Conservation (phyloP, 2,329 filamentous ascomycete genomes). For the Colletotrichum caudatum region DNA sequence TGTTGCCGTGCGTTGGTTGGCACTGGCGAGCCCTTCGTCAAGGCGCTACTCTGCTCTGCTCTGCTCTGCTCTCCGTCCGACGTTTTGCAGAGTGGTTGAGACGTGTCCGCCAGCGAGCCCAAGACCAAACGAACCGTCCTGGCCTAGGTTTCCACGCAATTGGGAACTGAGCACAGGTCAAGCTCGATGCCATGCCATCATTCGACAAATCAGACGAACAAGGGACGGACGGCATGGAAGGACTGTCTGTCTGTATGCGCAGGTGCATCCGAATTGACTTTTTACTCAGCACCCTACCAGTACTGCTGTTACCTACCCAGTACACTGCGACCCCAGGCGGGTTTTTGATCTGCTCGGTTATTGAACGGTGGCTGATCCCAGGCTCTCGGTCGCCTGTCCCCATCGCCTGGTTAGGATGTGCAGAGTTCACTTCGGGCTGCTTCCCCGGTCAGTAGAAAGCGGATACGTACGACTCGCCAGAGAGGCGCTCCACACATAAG, state of each 20-base stretch:
- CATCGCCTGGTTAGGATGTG: background rate
- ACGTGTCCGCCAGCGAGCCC: background rate
- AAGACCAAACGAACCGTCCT: constrained; percentile 11
- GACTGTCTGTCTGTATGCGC: background rate
- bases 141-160: constrained; percentile 5
- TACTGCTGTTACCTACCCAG: background rate
- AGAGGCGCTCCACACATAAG: constrained; percentile 3
- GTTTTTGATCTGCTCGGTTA: background rate
- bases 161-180: background rate
- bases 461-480: background rate
- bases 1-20: background rate
- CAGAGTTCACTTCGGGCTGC: constrained; percentile 16
- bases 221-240: background rate
- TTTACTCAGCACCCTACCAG: background rate
- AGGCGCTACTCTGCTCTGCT: too few species aligned
- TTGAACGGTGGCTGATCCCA: background rate
- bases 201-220: constrained; percentile 13
- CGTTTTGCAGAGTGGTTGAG: background rate
- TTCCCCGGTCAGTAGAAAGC: constrained; percentile 32
- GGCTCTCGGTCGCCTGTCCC: constrained; percentile 17
- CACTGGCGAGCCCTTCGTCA: background rate
- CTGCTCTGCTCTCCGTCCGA: background rate
- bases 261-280: background rate
- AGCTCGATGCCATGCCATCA: constrained; percentile 11
- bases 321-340: background rate